These are phyloP conservation scores for Clavulina sp. DNA, from an alignment of 768 basidiomycete genomes.

Conservation along the genomic window DNA sequence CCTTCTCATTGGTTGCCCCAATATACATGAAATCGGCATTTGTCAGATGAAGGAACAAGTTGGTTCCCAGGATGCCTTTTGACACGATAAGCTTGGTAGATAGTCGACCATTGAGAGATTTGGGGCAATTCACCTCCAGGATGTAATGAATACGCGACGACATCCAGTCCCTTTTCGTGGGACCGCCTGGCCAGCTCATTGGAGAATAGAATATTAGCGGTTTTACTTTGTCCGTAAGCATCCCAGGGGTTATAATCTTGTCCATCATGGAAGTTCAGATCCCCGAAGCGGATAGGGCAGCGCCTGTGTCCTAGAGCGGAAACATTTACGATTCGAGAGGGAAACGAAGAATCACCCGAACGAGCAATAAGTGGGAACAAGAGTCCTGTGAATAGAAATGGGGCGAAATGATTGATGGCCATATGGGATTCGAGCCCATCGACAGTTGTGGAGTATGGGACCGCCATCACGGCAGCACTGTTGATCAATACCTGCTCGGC, in stretches of 20 bases:
- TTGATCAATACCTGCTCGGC: slow-evolving; percentile 8
- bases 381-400: slow-evolving; percentile 11
- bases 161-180: background rate
- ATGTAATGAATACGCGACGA: background rate
- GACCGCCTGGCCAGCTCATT: slow-evolving; percentile 2
- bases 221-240: slow-evolving; percentile 6
- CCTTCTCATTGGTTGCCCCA: background rate
- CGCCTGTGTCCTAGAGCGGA: no score
- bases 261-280: background rate
- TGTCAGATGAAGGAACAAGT: background rate
- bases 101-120: no score
- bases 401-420: slow-evolving; percentile 9
- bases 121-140: slow-evolving; percentile 7
- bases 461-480: slow-evolving; percentile 9
- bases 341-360: background rate
- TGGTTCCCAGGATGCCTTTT: no score
- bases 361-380: slow-evolving; percentile 1
- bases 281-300: background rate
- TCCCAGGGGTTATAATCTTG: slow-evolving; percentile 1
- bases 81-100: no score
- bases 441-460: background rate
- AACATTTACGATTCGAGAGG: slow-evolving; percentile 5
- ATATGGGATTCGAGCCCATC: slow-evolving; percentile 11
- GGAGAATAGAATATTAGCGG: slow-evolving; percentile 11
- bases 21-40: background rate